A percentile compares a stretch with the other conserved stretches of the same genome.
Evolutionary conservation across 352 stramenopile species (phyloP).

Genomic region (Elongisporangium prolatum): DNA sequence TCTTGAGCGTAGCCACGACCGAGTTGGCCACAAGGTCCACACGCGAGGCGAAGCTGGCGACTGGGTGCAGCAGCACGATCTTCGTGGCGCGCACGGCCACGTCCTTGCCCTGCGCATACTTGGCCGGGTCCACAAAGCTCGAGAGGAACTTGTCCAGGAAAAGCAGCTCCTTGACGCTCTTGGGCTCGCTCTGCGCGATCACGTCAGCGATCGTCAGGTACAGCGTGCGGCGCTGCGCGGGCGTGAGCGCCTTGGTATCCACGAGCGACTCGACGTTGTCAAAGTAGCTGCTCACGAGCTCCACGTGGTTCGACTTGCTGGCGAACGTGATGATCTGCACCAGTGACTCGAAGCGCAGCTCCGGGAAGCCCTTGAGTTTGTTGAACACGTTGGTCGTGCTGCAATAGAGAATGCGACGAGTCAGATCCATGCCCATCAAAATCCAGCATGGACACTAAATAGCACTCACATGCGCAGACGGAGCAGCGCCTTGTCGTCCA

Average conservation of each 20-base stretch:
- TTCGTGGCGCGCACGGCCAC: constrained; percentile 77
- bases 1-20: constrained; percentile 78
- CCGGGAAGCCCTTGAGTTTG: constrained; percentile 47
- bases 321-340: constrained; percentile 57
- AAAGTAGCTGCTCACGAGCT: constrained; percentile 70
- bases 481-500: constrained; percentile 55
- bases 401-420: not conserved
- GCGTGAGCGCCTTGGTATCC: constrained; percentile 30
- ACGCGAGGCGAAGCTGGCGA: constrained; percentile 88
- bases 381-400: constrained; percentile 73
- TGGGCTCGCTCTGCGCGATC: constrained; percentile 25
- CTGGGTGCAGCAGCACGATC: constrained; percentile 86
- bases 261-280: constrained; percentile 58
- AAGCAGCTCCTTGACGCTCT: constrained; percentile 54
- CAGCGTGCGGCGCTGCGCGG: constrained; percentile 48
- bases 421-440: constrained; percentile 1
- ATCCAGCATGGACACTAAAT: no score
- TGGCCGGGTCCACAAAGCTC: constrained; percentile 49
- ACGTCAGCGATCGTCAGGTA: constrained; percentile 72
- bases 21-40: constrained; percentile 79
- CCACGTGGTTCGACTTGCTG: constrained; percentile 44
- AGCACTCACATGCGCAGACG: constrained; percentile 60
- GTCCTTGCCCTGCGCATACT: constrained; percentile 58
- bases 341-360: constrained; percentile 68
- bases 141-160: constrained; percentile 76